Evolutionary conservation across 257 asterid species (phyloP), one percentile per base, ranked within the genome.

Genomic region (Hygrophila difformis): DNA sequence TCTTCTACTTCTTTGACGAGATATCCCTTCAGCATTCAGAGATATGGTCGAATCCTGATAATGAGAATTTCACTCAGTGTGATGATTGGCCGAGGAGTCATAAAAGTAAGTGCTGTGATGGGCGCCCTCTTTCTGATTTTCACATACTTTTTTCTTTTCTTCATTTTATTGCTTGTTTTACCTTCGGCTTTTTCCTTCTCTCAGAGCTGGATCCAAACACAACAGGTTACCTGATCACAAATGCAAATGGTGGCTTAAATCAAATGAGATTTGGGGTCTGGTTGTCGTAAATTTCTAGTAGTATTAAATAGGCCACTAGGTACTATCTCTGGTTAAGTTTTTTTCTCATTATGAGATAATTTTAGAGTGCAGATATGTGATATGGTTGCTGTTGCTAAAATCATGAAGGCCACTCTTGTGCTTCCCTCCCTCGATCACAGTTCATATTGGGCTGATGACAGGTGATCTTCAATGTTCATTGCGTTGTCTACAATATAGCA

Each of bases 251-350:
- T 34, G 98, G 98, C 64, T 69, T 89, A 63, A 89, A 85, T 74
- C 98, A 89, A 87, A 89, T 85, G 98, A 89, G 98, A 82, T 89
- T 89, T 89, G 98, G 98, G 98, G 98, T 89, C 93, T 74, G 93
- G 59, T 77, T 63, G 68, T 62, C 62, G 53, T 55, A 34, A 5
- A 31, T 65, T 68, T 60, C 53, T 50, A 61, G 57, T 45, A 58
- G 57, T 45, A 58, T 45, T 45, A 12, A 38, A 1, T 64, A 40
- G 18, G 41, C 51, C 45, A 33, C 23, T 38, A 3, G 44, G 41
- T 46, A 54, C 43, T 51, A 57, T 58, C 53, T 44, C 39, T 38
- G 22, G 62, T 55, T 23, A 54, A 52, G 59, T 60, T 60, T n/a
- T n/a, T 44, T 56, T 69, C 80, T 84, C 78, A 84, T 75, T 67